Evolutionary conservation across 768 basidiomycete species (phyloP).

Genomic region (Stropharia rugosoannulata): DNA sequence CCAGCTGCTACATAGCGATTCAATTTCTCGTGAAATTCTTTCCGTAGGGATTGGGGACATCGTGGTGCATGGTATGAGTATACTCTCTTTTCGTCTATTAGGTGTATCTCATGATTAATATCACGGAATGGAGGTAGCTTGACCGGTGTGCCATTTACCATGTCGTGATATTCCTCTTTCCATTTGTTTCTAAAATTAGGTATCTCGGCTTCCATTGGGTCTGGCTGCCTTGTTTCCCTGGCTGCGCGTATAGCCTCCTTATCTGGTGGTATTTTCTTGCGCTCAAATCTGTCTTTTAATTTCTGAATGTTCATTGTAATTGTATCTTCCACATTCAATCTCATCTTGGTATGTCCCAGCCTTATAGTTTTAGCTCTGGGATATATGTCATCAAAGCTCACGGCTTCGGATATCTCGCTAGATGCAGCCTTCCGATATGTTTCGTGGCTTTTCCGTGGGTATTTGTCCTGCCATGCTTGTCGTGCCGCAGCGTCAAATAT

Average conservation of each 20-base stretch:
- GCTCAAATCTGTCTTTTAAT: not conserved
- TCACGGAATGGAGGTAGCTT: too few species aligned
- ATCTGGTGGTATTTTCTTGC: not conserved
- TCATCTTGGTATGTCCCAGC: not conserved
- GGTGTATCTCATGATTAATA: too few species aligned
- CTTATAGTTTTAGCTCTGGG: not conserved
- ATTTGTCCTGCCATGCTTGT: not conserved
- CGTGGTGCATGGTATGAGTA: too few species aligned
- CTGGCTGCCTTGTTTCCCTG: not conserved
- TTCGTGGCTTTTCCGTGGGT: not conserved
- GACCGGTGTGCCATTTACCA: too few species aligned
- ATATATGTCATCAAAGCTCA: not conserved
- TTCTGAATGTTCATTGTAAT: not conserved
- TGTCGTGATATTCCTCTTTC: constrained; percentile 20
- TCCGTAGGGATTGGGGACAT: too few species aligned
- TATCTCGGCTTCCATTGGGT: not conserved
- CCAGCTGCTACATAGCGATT: too few species aligned
- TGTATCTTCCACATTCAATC: not conserved
- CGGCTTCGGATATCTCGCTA: not conserved
- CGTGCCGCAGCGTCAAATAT: too few species aligned
- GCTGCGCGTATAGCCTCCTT: not conserved
- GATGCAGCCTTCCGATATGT: not conserved
- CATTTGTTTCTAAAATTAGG: constrained; percentile 13
- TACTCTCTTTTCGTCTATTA: too few species aligned
- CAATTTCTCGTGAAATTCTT: too few species aligned